These are phyloP conservation scores for Colletotrichum filicis DNA, from an alignment of 2,329 filamentous ascomycete genomes.

Conservation along the genomic window DNA sequence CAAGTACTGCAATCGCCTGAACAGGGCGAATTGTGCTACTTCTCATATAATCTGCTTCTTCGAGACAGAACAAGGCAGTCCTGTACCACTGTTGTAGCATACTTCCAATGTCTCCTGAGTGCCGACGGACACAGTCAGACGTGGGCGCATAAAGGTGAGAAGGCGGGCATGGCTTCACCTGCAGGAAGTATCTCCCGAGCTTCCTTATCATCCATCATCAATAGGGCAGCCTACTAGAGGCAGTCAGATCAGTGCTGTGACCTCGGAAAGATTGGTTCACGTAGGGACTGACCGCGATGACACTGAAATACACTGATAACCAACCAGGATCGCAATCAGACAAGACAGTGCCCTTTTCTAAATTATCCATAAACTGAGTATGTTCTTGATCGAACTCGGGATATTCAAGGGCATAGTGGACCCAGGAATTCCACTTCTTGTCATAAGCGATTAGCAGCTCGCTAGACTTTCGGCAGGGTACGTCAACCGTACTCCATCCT, in stretches of 20 bases:
- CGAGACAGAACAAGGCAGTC: slow-evolving; percentile 34
- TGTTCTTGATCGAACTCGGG: slow-evolving; percentile 34
- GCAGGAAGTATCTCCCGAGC: not conserved
- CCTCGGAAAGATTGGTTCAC: too few relatives aligned
- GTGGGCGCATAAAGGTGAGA: not conserved
- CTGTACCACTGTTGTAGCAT: slow-evolving; percentile 33
- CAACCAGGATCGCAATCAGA: slow-evolving; percentile 22
- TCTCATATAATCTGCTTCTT: slow-evolving; percentile 34
- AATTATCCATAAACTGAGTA: slow-evolving; percentile 8
- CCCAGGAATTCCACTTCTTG: slow-evolving; percentile 36
- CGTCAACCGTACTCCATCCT: not conserved
- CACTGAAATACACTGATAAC: slow-evolving; percentile 37
- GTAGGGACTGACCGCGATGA: slow-evolving; percentile 21
- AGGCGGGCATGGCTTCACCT: not conserved
- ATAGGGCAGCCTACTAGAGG: slow-evolving; percentile 1
- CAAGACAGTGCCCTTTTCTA: not conserved
- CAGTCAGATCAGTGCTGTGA: not conserved
- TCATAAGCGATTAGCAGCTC: slow-evolving; percentile 26
- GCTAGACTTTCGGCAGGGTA: slow-evolving; percentile 41
- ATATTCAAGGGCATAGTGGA: slow-evolving; percentile 37
- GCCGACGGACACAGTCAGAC: not conserved
- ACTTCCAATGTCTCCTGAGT: not conserved
- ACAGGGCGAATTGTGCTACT: slow-evolving; percentile 22
- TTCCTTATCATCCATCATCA: slow-evolving; percentile 27
- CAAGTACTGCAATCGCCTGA: slow-evolving; percentile 36